Conservation (phyloP, 2,329 filamentous ascomycete genomes). For the Daldinia sp. region DNA sequence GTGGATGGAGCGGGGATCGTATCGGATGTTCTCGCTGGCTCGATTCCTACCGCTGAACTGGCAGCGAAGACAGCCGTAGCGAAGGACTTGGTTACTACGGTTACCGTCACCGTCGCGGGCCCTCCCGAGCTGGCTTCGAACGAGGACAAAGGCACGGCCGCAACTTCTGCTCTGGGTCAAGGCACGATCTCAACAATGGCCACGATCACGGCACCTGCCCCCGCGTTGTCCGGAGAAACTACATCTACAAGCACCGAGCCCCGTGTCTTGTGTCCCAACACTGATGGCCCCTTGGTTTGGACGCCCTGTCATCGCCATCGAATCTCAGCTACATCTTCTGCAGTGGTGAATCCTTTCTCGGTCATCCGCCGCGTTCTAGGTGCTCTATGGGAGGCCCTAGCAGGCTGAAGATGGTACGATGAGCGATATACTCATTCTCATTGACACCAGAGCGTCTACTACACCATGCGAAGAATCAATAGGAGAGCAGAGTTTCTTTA, state of each 20-base stretch:
- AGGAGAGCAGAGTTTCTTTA: neutral
- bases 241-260: neutral
- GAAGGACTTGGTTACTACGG: conserved; percentile 11
- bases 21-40: neutral
- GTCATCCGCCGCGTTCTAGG: neutral
- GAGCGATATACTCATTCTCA: neutral
- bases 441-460: neutral
- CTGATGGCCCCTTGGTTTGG: conserved; percentile 9
- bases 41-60: neutral
- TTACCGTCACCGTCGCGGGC: conserved; percentile 7
- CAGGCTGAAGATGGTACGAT: neutral
- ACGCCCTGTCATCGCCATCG: neutral
- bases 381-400: neutral
- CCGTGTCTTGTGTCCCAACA: conserved; percentile 33
- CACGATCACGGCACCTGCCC: neutral
- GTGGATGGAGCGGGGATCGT: neutral
- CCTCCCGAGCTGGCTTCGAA: neutral
- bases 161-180: neutral
- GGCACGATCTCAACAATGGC: neutral
- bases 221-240: neutral
- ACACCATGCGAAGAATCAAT: neutral
- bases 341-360: conserved; percentile 27
- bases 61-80: neutral
- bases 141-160: neutral
- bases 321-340: neutral